Percentiles rank a stretch among this genome's conserved stretches.
These are phyloP conservation scores for Ophiostoma sp. DNA, from an alignment of 2,329 filamentous ascomycete genomes.

Conservation along the genomic window DNA sequence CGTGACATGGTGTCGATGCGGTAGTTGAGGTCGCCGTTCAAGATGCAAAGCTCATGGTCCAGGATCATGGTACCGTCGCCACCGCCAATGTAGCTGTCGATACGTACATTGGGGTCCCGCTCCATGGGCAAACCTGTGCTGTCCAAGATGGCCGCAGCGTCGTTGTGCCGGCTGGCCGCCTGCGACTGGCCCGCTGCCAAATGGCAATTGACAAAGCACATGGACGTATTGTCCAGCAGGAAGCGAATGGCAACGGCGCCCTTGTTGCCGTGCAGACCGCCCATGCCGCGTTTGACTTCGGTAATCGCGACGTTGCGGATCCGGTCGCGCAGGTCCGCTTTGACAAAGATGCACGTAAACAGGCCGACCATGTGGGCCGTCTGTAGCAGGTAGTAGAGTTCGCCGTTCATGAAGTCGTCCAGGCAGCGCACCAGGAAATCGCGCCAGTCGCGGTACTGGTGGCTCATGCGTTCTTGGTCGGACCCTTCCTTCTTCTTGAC, in stretches of 20 bases:
- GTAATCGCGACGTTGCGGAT: slow-evolving; percentile 76
- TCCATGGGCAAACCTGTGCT: slow-evolving; percentile 71
- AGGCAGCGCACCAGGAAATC: slow-evolving; percentile 82
- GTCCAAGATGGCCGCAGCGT: slow-evolving; percentile 87
- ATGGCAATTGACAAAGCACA: slow-evolving; percentile 98
- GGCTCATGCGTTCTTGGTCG: slow-evolving; percentile 89
- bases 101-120: slow-evolving; percentile 63
- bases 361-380: slow-evolving; percentile 88
- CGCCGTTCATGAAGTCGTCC: slow-evolving; percentile 77
- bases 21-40: slow-evolving; percentile 97
- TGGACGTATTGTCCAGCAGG: slow-evolving; percentile 84
- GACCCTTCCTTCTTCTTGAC: slow-evolving; percentile 82
- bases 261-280: slow-evolving; percentile 93
- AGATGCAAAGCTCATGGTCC: slow-evolving; percentile 94
- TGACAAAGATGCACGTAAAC: slow-evolving; percentile 95
- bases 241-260: slow-evolving; percentile 92
- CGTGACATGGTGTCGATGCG: slow-evolving; percentile 96
- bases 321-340: slow-evolving; percentile 70
- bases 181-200: slow-evolving; percentile 90
- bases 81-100: slow-evolving; percentile 83
- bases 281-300: slow-evolving; percentile 95
- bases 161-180: slow-evolving; percentile 87
- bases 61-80: slow-evolving; percentile 93
- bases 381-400: slow-evolving; percentile 82
- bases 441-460: slow-evolving; percentile 95